Evolutionary conservation across 192 early-diverging fungal genomes (phyloP).

Genomic region (Coemansia guatemalensis): DNA sequence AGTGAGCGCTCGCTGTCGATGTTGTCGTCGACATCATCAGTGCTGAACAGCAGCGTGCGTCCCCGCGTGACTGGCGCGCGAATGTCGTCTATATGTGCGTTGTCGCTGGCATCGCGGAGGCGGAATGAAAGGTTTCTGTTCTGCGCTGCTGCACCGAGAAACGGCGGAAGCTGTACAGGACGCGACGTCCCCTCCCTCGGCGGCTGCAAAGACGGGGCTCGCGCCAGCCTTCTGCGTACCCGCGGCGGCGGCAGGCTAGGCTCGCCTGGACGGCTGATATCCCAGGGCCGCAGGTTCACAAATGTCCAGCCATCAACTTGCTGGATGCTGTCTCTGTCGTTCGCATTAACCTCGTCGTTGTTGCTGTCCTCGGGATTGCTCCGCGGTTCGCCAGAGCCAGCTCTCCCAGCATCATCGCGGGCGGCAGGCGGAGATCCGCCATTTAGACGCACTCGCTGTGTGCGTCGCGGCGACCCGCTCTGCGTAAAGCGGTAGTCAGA

Average conservation of each 20-base stretch:
- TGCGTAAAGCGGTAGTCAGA: background rate
- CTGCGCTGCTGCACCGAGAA: background rate
- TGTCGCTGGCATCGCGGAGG: background rate
- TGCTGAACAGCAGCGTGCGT: conserved; percentile 1
- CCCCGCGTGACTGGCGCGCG: background rate
- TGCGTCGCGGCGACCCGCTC: conserved; percentile 1
- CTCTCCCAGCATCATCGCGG: background rate
- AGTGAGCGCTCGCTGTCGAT: background rate
- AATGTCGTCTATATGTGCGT: background rate
- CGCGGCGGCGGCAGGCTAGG: background rate
- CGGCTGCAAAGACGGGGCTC: background rate
- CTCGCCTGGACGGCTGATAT: conserved; percentile 2
- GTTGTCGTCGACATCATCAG: background rate
- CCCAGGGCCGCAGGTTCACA: conserved; percentile 17
- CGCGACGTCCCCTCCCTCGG: background rate
- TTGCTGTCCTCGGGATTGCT: background rate
- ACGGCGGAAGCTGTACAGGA: background rate
- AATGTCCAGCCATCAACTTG: conserved; percentile 35
- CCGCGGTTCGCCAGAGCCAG: background rate
- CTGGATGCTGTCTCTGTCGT: background rate
- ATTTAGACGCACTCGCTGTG: conserved; percentile 1
- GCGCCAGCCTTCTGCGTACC: conserved; percentile 8
- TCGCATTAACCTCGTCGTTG: background rate
- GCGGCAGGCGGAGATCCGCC: background rate
- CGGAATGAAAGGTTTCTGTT: background rate